These are phyloP conservation scores for Niveomyces coronatus DNA, from an alignment of 2,329 filamentous ascomycete species.

Conservation along the genomic window DNA sequence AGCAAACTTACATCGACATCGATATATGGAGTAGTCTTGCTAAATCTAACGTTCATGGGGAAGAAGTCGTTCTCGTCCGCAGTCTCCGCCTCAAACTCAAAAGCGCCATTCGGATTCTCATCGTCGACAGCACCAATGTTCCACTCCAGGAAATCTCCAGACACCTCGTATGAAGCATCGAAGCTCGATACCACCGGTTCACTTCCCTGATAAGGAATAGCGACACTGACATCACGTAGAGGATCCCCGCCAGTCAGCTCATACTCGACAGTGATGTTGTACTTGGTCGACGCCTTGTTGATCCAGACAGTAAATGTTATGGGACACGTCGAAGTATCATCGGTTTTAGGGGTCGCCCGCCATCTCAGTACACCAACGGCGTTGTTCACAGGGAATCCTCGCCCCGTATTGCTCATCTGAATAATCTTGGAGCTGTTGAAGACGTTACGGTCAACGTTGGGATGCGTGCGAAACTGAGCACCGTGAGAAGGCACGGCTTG, in stretches of 20 bases:
- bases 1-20: conserved; percentile 75
- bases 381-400: conserved; percentile 91
- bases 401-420: conserved; percentile 78
- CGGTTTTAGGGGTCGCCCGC: conserved; percentile 73
- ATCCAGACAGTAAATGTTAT: conserved; percentile 98
- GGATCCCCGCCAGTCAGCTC: conserved; percentile 74
- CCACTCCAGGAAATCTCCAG: conserved; percentile 90
- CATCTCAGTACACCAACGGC: conserved; percentile 87
- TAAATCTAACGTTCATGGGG: conserved; percentile 89
- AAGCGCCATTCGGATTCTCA: conserved; percentile 72
- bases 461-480: conserved; percentile 88
- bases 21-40: conserved; percentile 75
- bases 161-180: conserved; percentile 88
- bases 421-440: conserved; percentile 79
- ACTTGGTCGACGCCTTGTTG: conserved; percentile 75
- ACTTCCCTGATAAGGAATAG: conserved; percentile 74
- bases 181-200: conserved; percentile 89
- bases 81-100: conserved; percentile 89
- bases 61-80: conserved; percentile 92
- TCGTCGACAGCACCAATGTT: conserved; percentile 78
- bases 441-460: conserved; percentile 82
- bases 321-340: conserved; percentile 71
- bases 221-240: conserved; percentile 74
- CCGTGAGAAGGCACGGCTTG: conserved; percentile 67
- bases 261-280: conserved; percentile 90